A percentile compares a stretch with the other conserved stretches of the same genome.
Evolutionary conservation across 306 rosid genomes (phyloP).

Genomic region (Styphnolobium japonicum): DNA sequence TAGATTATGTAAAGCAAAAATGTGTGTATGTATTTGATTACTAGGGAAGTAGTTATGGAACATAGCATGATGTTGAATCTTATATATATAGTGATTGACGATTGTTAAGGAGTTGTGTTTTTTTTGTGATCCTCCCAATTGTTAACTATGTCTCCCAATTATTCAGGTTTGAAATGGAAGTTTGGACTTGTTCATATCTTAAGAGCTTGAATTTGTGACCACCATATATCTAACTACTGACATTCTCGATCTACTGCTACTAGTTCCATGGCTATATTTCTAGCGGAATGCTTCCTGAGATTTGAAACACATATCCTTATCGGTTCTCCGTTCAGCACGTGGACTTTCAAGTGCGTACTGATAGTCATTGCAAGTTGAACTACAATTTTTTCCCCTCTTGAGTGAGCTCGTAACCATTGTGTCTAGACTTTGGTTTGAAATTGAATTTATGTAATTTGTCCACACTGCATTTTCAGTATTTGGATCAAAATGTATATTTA

Average conservation of each 20-base stretch:
- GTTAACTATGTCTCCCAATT: slow-evolving; percentile 10
- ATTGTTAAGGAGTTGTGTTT: slow-evolving; percentile 53
- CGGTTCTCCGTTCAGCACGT: background rate
- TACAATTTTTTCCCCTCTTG: background rate
- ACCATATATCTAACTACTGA: background rate
- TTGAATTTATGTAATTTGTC: too few species aligned
- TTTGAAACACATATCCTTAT: background rate
- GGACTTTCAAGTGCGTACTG: background rate
- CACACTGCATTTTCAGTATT: background rate
- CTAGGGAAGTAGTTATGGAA: background rate
- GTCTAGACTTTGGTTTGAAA: background rate
- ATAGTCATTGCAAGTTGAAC: background rate
- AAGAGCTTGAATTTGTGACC: background rate
- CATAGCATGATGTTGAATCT: slow-evolving; percentile 8
- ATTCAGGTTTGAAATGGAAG: slow-evolving; percentile 1
- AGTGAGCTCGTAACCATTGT: background rate
- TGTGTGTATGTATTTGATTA: slow-evolving; percentile 8
- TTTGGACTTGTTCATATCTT: background rate
- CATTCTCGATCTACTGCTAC: background rate
- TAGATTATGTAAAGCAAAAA: background rate
- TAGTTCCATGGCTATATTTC: background rate
- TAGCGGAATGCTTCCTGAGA: background rate
- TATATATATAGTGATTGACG: too few species aligned
- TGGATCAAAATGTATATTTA: background rate
- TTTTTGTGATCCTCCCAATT: slow-evolving; percentile 45